phyloP scores from a whole-genome alignment of 345 rosid species.

The Combretum micranthum region DNA sequence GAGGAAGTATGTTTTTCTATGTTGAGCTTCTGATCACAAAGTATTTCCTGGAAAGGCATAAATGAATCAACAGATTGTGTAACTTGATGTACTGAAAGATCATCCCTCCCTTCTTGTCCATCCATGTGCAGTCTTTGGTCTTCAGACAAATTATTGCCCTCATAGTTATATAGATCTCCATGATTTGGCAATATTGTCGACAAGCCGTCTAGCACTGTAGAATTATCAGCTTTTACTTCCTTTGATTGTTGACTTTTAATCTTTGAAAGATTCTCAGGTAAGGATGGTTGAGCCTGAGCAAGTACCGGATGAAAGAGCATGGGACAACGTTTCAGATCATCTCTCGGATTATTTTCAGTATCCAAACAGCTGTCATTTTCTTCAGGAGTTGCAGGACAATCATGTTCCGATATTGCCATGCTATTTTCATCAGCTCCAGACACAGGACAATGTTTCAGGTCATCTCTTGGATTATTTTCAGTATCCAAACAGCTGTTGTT shows the following conservation, averaged over 20 bases:
- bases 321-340: not conserved
- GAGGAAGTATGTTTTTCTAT: constrained; percentile 31
- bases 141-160: no score
- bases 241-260: constrained; percentile 11
- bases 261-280: constrained; percentile 1
- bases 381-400: no score
- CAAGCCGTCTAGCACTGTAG: no score
- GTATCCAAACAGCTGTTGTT: not conserved
- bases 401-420: no score
- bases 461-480: not conserved
- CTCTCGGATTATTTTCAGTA: not conserved
- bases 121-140: no score
- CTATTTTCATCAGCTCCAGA: no score
- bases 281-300: not conserved
- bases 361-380: not conserved
- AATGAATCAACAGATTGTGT: constrained; percentile 10
- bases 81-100: constrained; percentile 1
- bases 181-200: no score
- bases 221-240: constrained; percentile 7
- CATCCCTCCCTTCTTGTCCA: no score
- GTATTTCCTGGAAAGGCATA: constrained; percentile 10
- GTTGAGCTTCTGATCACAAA: constrained; percentile 12
- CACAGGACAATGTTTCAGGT: not conserved
- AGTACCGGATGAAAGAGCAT: not conserved
- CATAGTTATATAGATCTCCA: no score